Evolutionary conservation across 148 eudicot genomes (phyloP), one percentile per base, ranked within the genome.

Genomic region (Salicornia ramosissima): DNA sequence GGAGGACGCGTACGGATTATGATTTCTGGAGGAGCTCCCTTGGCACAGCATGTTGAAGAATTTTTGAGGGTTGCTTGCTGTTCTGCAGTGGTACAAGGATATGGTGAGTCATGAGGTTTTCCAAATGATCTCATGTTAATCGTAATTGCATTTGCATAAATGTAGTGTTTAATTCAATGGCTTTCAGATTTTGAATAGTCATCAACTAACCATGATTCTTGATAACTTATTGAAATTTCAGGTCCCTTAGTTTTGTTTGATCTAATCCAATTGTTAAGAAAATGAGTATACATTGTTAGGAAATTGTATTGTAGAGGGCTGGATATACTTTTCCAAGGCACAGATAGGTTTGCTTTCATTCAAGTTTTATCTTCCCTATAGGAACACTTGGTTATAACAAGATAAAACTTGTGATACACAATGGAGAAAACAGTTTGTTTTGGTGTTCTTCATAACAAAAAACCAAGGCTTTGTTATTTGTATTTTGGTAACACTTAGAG

Each of bases 21-120:
- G 80, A 69, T 89, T 28, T 91, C 99, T 31, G 99, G 99, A 77
- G 99, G 97, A 50, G 99, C 99, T 6, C 99, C 99, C 54, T 80
- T 94, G 74, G 86, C 99, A 6, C 87, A 82, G 43, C 99, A 94
- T 70, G 79, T 91, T 34, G 99, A 94, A 77, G 99, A 94, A 75
- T 94, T 94, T 82, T 79, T 94, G 74, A 86, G 98, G 79, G 98
- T 94, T 47, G 74, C 99, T 34, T 84, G 88, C 67, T 80, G 99
- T 68, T 70, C 86, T 78, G 80, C 78, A 13, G 64, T 91, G 64
- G 86, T 87, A n/a, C 99, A 94, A 83, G 97, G 97, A 53, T 94
- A 94, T 80, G 99, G 99, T 94, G 85, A 57, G 82, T 53, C 55
- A 13, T 29, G 31, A 36, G 36, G 40, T 15, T 33, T 66, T 51